phyloP scores from a whole-genome alignment of 1,284 basidiomycete species.

The Ustilago trichophora region DNA sequence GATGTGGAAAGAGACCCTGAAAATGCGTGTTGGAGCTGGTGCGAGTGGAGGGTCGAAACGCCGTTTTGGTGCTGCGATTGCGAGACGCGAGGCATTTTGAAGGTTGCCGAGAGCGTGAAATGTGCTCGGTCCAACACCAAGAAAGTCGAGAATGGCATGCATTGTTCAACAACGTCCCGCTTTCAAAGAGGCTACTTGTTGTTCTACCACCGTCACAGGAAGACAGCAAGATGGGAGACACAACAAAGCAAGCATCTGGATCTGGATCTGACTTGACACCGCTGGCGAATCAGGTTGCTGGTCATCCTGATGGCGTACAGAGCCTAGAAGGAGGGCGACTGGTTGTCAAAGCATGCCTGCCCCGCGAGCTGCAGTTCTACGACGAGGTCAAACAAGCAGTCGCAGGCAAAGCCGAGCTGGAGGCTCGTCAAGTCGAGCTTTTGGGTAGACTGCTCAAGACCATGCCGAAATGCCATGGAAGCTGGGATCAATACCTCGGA shows the following conservation, averaged over 20 bases:
- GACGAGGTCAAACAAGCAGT: slow-evolving; percentile 71
- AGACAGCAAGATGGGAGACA: background rate
- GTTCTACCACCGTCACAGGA: no score
- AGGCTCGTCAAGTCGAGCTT: slow-evolving; percentile 10
- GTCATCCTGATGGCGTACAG: slow-evolving; percentile 79
- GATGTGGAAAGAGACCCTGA: no score
- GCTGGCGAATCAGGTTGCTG: slow-evolving; percentile 80
- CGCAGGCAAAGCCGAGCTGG: slow-evolving; percentile 25
- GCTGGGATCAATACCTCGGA: slow-evolving; percentile 22
- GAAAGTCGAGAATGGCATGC: background rate
- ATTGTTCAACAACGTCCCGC: no score
- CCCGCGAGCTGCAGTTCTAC: slow-evolving; percentile 83
- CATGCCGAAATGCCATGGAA: slow-evolving; percentile 36
- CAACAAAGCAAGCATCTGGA: no score
- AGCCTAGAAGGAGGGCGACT: slow-evolving; percentile 79
- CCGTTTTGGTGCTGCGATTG: no score
- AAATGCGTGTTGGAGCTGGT: background rate
- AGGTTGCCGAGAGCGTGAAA: no score
- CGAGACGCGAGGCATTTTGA: no score
- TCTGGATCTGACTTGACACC: slow-evolving; percentile 57
- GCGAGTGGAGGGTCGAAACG: background rate
- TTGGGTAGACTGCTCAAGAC: slow-evolving; percentile 28
- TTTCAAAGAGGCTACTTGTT: no score
- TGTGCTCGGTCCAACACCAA: background rate
- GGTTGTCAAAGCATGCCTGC: slow-evolving; percentile 83